Percentiles rank a stretch among this genome's conserved stretches.
phyloP scores from a whole-genome alignment of 2,329 filamentous ascomycete species.

The Neodidymelliopsis sp. region DNA sequence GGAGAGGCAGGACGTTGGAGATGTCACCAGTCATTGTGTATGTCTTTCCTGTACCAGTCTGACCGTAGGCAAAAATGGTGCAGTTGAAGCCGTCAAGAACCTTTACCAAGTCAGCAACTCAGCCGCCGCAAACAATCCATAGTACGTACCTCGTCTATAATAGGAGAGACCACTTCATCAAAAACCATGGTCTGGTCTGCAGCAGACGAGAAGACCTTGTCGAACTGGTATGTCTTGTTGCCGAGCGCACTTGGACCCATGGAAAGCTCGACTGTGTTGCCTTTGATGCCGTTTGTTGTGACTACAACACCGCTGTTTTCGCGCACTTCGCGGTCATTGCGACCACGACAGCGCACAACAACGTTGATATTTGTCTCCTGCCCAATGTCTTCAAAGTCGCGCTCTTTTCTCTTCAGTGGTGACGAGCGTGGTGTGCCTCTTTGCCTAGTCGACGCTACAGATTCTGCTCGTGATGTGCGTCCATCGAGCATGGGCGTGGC shows the following conservation, averaged over 20 bases:
- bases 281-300: constrained; percentile 84
- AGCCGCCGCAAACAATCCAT: too few species aligned
- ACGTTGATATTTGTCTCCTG: constrained; percentile 98
- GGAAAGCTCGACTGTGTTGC: constrained; percentile 81
- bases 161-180: constrained; percentile 92
- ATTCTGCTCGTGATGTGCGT: constrained; percentile 74
- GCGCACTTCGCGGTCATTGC: constrained; percentile 88
- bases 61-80: constrained; percentile 97
- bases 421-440: constrained; percentile 50
- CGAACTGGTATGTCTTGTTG: constrained; percentile 97
- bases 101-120: constrained; percentile 56
- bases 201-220: constrained; percentile 94
- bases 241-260: constrained; percentile 93
- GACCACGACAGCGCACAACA: constrained; percentile 90
- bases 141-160: constrained; percentile 81
- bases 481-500: constrained; percentile 56
- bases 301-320: constrained; percentile 97
- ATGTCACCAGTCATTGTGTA: constrained; percentile 99
- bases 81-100: constrained; percentile 96
- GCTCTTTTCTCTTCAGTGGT: constrained; percentile 81
- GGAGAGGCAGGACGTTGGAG: constrained; percentile 85
- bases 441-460: constrained; percentile 64
- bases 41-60: constrained; percentile 97
- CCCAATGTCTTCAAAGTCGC: constrained; percentile 76
- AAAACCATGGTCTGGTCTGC: constrained; percentile 94